Evolutionary conservation across 1,284 basidiomycete species (phyloP).

Genomic region (Schizopora paradoxa): DNA sequence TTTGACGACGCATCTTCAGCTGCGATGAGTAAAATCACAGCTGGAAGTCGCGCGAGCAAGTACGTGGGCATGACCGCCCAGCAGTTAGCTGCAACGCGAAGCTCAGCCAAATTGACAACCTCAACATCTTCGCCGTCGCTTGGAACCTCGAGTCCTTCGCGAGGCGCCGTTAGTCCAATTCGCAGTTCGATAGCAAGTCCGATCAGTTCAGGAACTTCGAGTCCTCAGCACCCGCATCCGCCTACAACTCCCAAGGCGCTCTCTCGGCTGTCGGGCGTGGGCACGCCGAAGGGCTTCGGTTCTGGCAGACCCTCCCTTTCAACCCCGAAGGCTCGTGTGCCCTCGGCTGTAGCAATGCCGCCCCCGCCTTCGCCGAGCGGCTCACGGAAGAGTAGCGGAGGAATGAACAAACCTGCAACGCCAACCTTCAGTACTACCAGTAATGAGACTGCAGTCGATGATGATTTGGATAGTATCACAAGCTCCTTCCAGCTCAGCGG

Average conservation of each 20-base stretch:
- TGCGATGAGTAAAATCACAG: conserved; percentile 18
- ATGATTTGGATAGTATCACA: conserved; percentile 14
- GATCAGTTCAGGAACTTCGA: conserved; percentile 26
- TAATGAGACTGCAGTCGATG: conserved; percentile 19
- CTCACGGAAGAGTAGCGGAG: conserved; percentile 3
- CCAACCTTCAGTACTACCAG: conserved; percentile 17
- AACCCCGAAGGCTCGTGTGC: conserved; percentile 58
- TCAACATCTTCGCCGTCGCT: conserved; percentile 36
- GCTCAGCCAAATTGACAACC: too few species aligned
- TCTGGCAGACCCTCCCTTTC: conserved; percentile 42
- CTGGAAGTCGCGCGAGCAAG: conserved; percentile 59
- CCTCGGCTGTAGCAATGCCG: conserved; percentile 74
- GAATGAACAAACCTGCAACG: conserved; percentile 12
- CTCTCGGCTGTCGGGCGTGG: conserved; percentile 26
- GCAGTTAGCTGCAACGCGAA: conserved; percentile 42
- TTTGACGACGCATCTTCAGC: conserved; percentile 21
- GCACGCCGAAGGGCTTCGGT: conserved; percentile 35
- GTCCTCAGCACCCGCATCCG: conserved; percentile 32
- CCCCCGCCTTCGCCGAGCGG: conserved; percentile 52
- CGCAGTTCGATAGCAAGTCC: conserved; percentile 24
- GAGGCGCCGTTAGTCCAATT: conserved; percentile 23
- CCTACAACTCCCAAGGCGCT: conserved; percentile 25
- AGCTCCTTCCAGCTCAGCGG: conserved; percentile 13
- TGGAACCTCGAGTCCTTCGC: conserved; percentile 24
- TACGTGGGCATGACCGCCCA: conserved; percentile 80